These are phyloP conservation scores for Aspergillus steynii DNA, from an alignment of 495 filamentous ascomycete genomes.

Conservation along the genomic window DNA sequence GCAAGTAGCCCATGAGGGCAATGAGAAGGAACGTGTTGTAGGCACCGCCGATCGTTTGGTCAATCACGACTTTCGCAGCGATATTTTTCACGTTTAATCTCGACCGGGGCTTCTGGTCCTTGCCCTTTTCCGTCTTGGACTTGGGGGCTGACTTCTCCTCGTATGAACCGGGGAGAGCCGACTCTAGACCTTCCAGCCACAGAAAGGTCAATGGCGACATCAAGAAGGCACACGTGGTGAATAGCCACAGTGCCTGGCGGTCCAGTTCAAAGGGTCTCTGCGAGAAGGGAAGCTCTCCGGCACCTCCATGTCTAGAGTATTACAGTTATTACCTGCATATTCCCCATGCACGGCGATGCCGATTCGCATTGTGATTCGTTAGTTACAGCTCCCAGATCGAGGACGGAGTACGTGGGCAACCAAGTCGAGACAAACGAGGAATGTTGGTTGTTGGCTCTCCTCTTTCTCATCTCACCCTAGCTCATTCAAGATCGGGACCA, in stretches of 20 bases:
- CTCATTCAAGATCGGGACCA: neutral
- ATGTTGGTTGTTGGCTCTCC: neutral
- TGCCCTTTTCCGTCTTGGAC: conserved; percentile 22
- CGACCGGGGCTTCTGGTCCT: conserved; percentile 15
- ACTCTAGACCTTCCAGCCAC: conserved; percentile 65
- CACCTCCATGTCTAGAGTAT: neutral
- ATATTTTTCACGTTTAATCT: conserved; percentile 69
- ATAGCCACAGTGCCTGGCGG: conserved; percentile 64
- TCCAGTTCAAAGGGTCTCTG: conserved; percentile 48
- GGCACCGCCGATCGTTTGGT: conserved; percentile 74
- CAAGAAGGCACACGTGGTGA: conserved; percentile 68
- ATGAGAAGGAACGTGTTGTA: conserved; percentile 74
- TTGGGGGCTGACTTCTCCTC: conserved; percentile 1
- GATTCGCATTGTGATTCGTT: conserved; percentile 9
- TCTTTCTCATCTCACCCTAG: neutral
- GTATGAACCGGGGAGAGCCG: conserved; percentile 46
- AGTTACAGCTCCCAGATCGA: neutral
- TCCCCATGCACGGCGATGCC: conserved; percentile 11
- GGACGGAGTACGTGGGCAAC: neutral
- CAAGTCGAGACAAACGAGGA: neutral
- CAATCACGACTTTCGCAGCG: conserved; percentile 69
- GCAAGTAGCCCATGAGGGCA: conserved; percentile 49
- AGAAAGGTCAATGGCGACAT: conserved; percentile 75
- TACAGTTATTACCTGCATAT: neutral
- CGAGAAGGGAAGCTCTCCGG: conserved; percentile 8